Base-by-base conservation (phyloP, 495 filamentous ascomycete species). In the Penicillium roqueforti region DNA sequence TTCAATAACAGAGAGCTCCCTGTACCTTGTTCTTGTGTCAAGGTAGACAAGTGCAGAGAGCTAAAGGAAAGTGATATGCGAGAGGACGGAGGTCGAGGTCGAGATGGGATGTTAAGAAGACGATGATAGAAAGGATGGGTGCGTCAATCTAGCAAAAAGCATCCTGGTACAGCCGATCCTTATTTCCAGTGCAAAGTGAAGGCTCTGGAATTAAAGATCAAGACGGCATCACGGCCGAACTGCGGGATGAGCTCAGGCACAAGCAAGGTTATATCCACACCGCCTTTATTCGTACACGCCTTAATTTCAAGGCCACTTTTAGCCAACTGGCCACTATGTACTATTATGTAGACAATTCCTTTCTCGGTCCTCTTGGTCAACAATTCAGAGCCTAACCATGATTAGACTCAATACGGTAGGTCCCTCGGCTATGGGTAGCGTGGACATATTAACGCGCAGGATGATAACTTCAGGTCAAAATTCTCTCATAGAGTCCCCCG, bases 181-280 rank as follows among this genome's bases (percentile, higher is more conserved):
- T 40, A 22, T 43, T 36, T 36, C 20, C 19, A 36, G 50, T 20
- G 26, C 1, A 5, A 14, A 50, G 47, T 25, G 31, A 34, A 43
- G 39, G 31, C 23, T 28, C n/a, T 38, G 22, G 11, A 32, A 18
- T 42, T 32, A 16, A 32, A 41, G 49, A 51, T 44, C 29, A 20
- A 34, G 20, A 40, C 28, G 7, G 28, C 42, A 44, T 41, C 8
- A 42, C 1, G 37, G 25, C 36, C 28, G 29, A 26, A 37, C 13
- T 36, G 50, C 50, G 50, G 50, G 50, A 52, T 36, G 29, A 42
- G 50, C 28, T 44, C 26, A 32, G 39, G 19, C 39, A 29, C 50
- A 9, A 16, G 29, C 20, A 19, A 29, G 19, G 28, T 16, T 44
- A 37, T 11, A 40, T 14, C 32, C 6, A 52, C 50, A 52, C 50